phyloP scores from a whole-genome alignment of 331 rosid species.

The Rosa hybrid region DNA sequence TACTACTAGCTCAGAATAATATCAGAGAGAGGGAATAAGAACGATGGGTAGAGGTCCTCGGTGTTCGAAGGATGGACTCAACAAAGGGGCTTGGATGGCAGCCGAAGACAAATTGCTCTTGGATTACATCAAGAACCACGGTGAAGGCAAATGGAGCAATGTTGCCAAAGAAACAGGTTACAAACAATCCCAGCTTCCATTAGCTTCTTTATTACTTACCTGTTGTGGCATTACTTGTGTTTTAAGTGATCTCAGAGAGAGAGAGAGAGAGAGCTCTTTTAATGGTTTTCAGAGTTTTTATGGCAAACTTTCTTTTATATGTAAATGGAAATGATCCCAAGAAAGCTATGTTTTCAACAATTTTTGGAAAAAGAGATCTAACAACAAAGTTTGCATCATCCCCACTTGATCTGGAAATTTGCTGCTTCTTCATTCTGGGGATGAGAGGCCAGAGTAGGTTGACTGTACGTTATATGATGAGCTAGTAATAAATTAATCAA shows the following conservation, averaged over 20 bases:
- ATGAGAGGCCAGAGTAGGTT: neutral
- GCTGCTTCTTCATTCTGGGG: constrained; percentile 1
- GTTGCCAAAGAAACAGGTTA: constrained; percentile 20
- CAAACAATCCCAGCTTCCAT: too few species aligned
- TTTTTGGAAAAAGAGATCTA: neutral
- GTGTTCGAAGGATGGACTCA: constrained; percentile 17
- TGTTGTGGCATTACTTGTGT: neutral
- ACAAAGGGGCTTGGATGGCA: constrained; percentile 27
- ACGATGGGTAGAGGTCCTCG: constrained; percentile 23
- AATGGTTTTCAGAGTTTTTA: neutral
- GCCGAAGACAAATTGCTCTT: constrained; percentile 14
- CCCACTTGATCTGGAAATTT: neutral
- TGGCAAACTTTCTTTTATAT: neutral
- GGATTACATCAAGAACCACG: constrained; percentile 17
- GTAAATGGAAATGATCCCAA: neutral
- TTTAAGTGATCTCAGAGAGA: neutral
- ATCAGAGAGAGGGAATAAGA: neutral
- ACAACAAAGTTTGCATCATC: neutral
- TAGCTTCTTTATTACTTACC: too few species aligned
- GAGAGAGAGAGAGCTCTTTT: neutral
- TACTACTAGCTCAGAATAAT: too few species aligned
- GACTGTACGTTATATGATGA: neutral
- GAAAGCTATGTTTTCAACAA: neutral
- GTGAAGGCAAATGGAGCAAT: constrained; percentile 32
- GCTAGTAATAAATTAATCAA: neutral